phyloP scores from a whole-genome alignment of 2,329 filamentous ascomycete species.

The Stagonosporopsis rhizophila region DNA sequence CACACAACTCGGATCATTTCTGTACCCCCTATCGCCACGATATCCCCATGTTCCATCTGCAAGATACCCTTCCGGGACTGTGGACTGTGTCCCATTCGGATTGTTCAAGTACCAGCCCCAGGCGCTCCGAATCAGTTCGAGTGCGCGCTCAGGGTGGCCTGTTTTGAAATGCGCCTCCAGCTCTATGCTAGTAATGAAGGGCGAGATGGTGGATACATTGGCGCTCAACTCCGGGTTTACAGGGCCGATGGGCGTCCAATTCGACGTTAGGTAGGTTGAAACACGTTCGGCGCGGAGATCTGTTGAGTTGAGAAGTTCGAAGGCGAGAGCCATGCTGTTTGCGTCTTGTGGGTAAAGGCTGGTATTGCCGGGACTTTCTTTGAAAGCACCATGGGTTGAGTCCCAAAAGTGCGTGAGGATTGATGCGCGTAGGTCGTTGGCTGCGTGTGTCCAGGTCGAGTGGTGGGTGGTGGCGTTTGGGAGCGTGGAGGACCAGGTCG shows the following conservation, averaged over 20 bases:
- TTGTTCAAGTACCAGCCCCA: constrained; percentile 69
- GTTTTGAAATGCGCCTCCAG: constrained; percentile 63
- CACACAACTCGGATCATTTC: constrained; percentile 54
- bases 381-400: constrained; percentile 41
- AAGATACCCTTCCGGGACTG: constrained; percentile 66
- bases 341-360: constrained; percentile 58
- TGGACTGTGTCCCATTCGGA: constrained; percentile 64
- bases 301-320: constrained; percentile 51
- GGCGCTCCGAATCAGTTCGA: constrained; percentile 62
- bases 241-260: constrained; percentile 65
- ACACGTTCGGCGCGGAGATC: constrained; percentile 50
- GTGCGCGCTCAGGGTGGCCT: constrained; percentile 57
- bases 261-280: constrained; percentile 55
- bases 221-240: constrained; percentile 63
- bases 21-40: constrained; percentile 60
- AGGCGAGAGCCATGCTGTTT: constrained; percentile 63
- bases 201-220: constrained; percentile 57
- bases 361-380: constrained; percentile 49
- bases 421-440: constrained; percentile 12
- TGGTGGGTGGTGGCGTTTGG: not conserved
- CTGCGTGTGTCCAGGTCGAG: not conserved
- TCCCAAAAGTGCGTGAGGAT: constrained; percentile 41
- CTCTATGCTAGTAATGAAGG: constrained; percentile 66
- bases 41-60: constrained; percentile 65
- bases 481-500: not conserved